Percentiles rank a stretch among this genome's conserved stretches.
Conservation (phyloP, 2,329 filamentous ascomycete species). For the Ophiosphaerella narmari region DNA sequence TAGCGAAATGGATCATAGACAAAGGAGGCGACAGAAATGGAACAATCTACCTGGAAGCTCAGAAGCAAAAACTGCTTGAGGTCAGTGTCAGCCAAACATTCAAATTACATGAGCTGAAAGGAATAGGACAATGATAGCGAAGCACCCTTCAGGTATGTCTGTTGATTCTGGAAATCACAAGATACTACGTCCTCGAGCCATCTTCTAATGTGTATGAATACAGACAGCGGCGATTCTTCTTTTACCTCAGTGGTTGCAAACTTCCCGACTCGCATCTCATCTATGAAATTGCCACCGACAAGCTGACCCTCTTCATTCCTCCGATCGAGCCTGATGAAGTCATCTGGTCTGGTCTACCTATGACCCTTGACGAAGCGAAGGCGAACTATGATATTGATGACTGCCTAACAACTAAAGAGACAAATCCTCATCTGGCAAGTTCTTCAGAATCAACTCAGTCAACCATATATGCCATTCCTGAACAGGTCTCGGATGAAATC, state of each 20-base stretch:
- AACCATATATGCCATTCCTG: conserved; percentile 75
- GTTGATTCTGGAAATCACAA: neutral
- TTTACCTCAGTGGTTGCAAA: conserved; percentile 87
- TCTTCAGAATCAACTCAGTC: conserved; percentile 52
- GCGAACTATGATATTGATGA: conserved; percentile 69
- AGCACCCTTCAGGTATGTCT: conserved; percentile 72
- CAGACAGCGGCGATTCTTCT: conserved; percentile 90
- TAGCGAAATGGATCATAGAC: conserved; percentile 76
- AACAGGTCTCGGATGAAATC: conserved; percentile 73
- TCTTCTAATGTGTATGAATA: neutral
- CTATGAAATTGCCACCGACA: conserved; percentile 76
- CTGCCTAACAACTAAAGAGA: conserved; percentile 71
- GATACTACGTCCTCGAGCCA: neutral
- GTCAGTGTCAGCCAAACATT: conserved; percentile 26
- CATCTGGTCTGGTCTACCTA: conserved; percentile 89
- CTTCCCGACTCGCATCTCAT: conserved; percentile 79
- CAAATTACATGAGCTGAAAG: conserved; percentile 5
- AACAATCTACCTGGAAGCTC: conserved; percentile 85
- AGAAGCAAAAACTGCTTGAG: conserved; percentile 79
- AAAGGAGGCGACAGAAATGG: conserved; percentile 69
- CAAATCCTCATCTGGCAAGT: conserved; percentile 72
- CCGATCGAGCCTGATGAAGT: conserved; percentile 85
- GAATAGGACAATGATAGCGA: conserved; percentile 77
- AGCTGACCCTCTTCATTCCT: conserved; percentile 87
- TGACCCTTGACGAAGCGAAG: conserved; percentile 75